A percentile compares a stretch with the other conserved stretches of the same genome.
phyloP scores from a whole-genome alignment of 2,329 filamentous ascomycete genomes.

The Rugonectria rugulosa region DNA sequence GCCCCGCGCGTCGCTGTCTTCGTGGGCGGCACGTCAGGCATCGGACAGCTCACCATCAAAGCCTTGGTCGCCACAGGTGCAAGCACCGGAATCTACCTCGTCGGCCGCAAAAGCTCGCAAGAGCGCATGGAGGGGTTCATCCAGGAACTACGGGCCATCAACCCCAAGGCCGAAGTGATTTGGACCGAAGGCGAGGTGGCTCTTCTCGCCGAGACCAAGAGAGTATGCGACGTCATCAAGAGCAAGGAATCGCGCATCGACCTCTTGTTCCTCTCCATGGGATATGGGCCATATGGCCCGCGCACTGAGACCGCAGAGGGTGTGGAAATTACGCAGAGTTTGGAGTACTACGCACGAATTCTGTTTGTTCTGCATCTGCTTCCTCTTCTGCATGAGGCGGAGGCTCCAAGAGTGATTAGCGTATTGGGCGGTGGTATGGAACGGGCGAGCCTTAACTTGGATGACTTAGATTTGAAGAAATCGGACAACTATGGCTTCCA shows the following conservation, averaged over 20 bases:
- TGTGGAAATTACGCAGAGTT: slow-evolving; percentile 48
- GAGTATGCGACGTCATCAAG: slow-evolving; percentile 49
- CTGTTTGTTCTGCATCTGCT: slow-evolving; percentile 50
- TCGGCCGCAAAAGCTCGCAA: slow-evolving; percentile 50
- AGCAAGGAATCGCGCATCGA: slow-evolving; percentile 48
- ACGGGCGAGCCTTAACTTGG: slow-evolving; percentile 26
- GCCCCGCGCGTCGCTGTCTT: slow-evolving; percentile 51
- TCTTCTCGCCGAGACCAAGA: slow-evolving; percentile 52
- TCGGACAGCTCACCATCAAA: slow-evolving; percentile 50
- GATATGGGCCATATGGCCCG: slow-evolving; percentile 51
- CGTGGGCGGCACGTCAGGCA: slow-evolving; percentile 55
- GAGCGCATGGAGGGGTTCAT: slow-evolving; percentile 43
- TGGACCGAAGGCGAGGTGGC: slow-evolving; percentile 53
- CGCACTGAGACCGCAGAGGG: slow-evolving; percentile 52
- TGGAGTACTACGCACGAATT: slow-evolving; percentile 55
- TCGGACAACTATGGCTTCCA: slow-evolving; percentile 37
- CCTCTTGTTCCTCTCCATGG: slow-evolving; percentile 53
- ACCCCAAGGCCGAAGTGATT: slow-evolving; percentile 50
- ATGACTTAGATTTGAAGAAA: slow-evolving; percentile 40
- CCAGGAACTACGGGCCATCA: slow-evolving; percentile 44
- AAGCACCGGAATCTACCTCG: slow-evolving; percentile 49
- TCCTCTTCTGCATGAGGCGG: slow-evolving; percentile 44
- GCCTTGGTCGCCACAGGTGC: slow-evolving; percentile 46
- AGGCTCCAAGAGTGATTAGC: slow-evolving; percentile 37
- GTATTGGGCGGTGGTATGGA: slow-evolving; percentile 34